Conservation (phyloP, 352 stramenopile species). For the Phytopythium litorale region DNA sequence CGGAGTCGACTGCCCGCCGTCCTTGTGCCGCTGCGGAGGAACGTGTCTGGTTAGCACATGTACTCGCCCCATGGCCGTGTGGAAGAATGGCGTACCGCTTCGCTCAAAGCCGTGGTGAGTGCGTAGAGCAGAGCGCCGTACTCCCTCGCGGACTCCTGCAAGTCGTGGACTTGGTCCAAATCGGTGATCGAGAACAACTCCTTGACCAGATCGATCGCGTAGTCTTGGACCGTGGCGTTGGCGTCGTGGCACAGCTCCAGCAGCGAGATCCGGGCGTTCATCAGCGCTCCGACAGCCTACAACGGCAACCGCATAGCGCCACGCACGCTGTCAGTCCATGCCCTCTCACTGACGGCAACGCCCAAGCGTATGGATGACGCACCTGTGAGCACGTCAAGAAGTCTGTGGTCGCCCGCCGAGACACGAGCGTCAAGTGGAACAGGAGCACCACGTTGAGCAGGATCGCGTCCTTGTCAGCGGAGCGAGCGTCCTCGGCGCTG, state of each 20-base stretch:
- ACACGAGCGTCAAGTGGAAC: slow-evolving; percentile 63
- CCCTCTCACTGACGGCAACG: neutral
- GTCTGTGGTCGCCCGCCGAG: slow-evolving; percentile 47
- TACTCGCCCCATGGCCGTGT: no score
- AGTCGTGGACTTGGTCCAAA: slow-evolving; percentile 67
- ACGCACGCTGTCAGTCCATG: neutral
- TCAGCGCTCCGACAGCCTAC: slow-evolving; percentile 49
- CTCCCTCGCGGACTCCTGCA: slow-evolving; percentile 76
- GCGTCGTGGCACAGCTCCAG: slow-evolving; percentile 60
- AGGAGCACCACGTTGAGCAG: slow-evolving; percentile 49
- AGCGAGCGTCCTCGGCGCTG: slow-evolving; percentile 22
- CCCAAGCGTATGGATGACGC: no score
- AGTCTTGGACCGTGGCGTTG: slow-evolving; percentile 32
- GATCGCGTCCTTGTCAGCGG: slow-evolving; percentile 22
- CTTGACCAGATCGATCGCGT: slow-evolving; percentile 64
- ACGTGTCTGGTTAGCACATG: slow-evolving; percentile 6
- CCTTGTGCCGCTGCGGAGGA: slow-evolving; percentile 1
- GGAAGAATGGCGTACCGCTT: neutral
- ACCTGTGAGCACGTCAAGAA: slow-evolving; percentile 46
- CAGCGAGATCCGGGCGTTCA: slow-evolving; percentile 64
- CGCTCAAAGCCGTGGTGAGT: slow-evolving; percentile 36
- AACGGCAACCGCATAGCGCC: neutral
- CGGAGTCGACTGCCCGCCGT: slow-evolving; percentile 28
- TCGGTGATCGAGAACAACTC: slow-evolving; percentile 74
- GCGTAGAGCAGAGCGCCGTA: slow-evolving; percentile 75